Conservation (phyloP, 225 moss, liverwort and hornwort species). For the Marchantia paleacea region DNA sequence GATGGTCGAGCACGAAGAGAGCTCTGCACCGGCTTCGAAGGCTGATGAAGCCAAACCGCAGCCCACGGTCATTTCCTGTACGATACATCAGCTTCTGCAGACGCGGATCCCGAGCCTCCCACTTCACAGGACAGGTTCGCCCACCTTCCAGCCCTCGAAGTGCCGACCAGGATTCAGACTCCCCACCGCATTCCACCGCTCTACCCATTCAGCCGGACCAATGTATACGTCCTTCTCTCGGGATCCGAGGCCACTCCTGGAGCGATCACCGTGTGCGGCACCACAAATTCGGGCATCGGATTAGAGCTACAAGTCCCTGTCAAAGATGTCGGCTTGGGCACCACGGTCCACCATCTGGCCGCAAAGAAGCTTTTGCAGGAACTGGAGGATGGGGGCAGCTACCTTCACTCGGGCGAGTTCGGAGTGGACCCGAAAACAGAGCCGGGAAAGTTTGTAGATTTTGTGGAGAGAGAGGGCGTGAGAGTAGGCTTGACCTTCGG, state of each 20-base stretch:
- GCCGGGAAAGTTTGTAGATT: conserved; percentile 12
- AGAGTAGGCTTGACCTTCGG: conserved; percentile 18
- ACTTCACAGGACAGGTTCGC: conserved; percentile 17
- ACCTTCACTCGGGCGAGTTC: conserved; percentile 21
- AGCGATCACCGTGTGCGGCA: conserved; percentile 35
- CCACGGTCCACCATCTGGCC: conserved; percentile 46
- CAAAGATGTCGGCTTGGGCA: conserved; percentile 11
- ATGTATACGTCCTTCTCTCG: conserved; percentile 43
- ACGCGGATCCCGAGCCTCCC: not conserved
- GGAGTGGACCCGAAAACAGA: conserved; percentile 6
- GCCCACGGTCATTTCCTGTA: conserved; percentile 22
- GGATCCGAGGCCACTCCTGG: conserved; percentile 13
- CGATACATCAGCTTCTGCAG: not conserved
- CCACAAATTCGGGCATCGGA: conserved; percentile 35
- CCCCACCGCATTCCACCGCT: conserved; percentile 50
- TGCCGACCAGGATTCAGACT: conserved; percentile 43
- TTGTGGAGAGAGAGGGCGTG: conserved; percentile 28
- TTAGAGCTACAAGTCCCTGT: conserved; percentile 43
- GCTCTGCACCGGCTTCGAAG: not conserved
- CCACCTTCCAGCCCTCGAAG: conserved; percentile 25
- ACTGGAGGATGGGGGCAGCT: conserved; percentile 49
- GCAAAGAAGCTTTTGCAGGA: conserved; percentile 48
- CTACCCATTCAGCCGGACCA: conserved; percentile 40
- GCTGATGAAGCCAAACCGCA: not conserved
- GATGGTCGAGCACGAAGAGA: conserved; percentile 29